phyloP scores from a whole-genome alignment of 805 yeast species.

The Pichia paraexigua region DNA sequence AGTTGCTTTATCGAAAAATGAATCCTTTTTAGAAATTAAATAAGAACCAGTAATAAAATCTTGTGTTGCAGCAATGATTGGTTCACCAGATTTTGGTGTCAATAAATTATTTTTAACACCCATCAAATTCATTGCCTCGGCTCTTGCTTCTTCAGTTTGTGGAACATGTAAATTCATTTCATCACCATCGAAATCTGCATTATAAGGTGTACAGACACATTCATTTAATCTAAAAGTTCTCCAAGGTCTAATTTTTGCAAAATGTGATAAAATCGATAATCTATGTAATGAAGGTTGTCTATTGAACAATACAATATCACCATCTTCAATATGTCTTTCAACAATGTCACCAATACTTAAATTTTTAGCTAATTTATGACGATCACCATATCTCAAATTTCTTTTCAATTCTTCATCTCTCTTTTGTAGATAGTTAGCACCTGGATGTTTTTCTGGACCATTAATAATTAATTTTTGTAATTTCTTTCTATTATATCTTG shows the following conservation, averaged over 20 bases:
- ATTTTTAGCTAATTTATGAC: slow-evolving; percentile 64
- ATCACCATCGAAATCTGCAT: slow-evolving; percentile 99
- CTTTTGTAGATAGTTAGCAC: slow-evolving; percentile 87
- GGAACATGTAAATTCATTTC: slow-evolving; percentile 99
- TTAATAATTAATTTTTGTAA: slow-evolving; percentile 64
- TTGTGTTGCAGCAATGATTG: slow-evolving; percentile 98
- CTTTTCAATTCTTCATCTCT: slow-evolving; percentile 80
- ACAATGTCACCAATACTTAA: slow-evolving; percentile 85
- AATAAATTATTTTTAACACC: slow-evolving; percentile 92
- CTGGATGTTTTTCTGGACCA: slow-evolving; percentile 90
- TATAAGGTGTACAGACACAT: slow-evolving; percentile 98
- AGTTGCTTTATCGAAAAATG: slow-evolving; percentile 82
- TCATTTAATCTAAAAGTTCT: slow-evolving; percentile 94
- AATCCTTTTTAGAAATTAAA: slow-evolving; percentile 85
- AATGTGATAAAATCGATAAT: slow-evolving; percentile 87
- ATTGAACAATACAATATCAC: slow-evolving; percentile 90
- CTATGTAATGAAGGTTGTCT: slow-evolving; percentile 98
- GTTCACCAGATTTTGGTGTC: slow-evolving; percentile 98
- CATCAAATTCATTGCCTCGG: slow-evolving; percentile 98
- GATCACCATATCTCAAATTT: slow-evolving; percentile 83
- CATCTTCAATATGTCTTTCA: slow-evolving; percentile 95
- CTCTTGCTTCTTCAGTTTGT: slow-evolving; percentile 97
- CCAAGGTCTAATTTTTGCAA: slow-evolving; percentile 96
- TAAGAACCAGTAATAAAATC: slow-evolving; percentile 97
- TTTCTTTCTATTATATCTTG: slow-evolving; percentile 76